Conservation (phyloP, 192 early-diverging fungal genomes). For the Dispira parvispora region DNA sequence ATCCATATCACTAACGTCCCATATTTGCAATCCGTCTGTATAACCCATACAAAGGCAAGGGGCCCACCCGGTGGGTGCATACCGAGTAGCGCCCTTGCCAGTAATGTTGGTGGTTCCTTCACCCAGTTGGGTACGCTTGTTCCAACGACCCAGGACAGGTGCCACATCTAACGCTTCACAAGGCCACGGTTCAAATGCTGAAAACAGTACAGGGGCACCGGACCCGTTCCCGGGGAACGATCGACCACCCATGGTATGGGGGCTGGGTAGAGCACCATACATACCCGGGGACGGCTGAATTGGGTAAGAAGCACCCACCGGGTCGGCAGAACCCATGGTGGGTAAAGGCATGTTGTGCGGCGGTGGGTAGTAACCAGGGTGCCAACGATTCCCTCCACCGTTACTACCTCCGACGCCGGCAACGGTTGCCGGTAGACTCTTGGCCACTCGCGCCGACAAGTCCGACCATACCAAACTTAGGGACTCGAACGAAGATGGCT, state of each 20-base stretch:
- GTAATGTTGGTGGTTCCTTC: not conserved
- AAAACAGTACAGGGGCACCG: not conserved
- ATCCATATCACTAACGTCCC: constrained; percentile 48
- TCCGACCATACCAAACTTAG: constrained; percentile 41
- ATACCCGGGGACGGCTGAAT: constrained; percentile 4
- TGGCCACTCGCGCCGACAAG: constrained; percentile 42
- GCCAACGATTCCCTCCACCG: constrained; percentile 13
- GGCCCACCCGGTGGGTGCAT: constrained; percentile 23
- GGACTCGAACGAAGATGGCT: constrained; percentile 41
- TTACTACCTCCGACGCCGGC: constrained; percentile 5
- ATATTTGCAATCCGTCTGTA: constrained; percentile 58
- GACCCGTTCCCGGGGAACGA: not conserved
- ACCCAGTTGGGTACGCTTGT: not conserved
- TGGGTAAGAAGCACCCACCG: not conserved
- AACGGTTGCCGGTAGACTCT: constrained; percentile 30
- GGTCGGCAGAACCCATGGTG: constrained; percentile 13
- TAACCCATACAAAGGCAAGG: constrained; percentile 41
- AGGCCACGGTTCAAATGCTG: not conserved
- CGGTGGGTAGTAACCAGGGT: constrained; percentile 16
- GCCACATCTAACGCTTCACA: too few relatives aligned
- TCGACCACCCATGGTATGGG: constrained; percentile 4
- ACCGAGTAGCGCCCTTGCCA: not conserved
- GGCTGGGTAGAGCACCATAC: not conserved
- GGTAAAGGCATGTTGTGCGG: constrained; percentile 10
- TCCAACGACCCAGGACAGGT: too few relatives aligned